phyloP scores from a whole-genome alignment of 441 rosid species.

The Isatis lusitanica region DNA sequence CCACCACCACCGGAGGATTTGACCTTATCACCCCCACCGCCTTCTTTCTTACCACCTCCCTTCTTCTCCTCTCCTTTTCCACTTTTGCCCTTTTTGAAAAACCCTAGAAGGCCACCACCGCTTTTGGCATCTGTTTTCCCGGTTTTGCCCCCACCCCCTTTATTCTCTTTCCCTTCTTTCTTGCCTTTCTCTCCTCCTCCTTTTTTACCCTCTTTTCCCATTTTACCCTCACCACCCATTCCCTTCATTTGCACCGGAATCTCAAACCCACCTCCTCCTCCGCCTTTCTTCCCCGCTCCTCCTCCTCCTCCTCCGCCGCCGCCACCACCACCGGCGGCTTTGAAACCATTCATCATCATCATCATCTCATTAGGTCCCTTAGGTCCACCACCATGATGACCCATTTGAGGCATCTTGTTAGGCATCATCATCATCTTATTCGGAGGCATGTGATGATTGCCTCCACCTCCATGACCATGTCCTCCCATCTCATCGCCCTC shows the following conservation, averaged over 20 bases:
- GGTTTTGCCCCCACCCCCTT: conserved; percentile 51
- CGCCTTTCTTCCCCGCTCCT: conserved; percentile 42
- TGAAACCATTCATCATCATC: conserved; percentile 48
- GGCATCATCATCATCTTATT: conserved; percentile 47
- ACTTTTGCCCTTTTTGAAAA: conserved; percentile 57
- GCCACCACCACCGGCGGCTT: conserved; percentile 41
- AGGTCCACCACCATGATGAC: conserved; percentile 41
- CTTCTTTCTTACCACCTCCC: conserved; percentile 28
- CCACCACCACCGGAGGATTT: conserved; percentile 28
- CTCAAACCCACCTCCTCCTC: conserved; percentile 40
- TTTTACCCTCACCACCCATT: conserved; percentile 47
- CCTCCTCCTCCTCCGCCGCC: conserved; percentile 30
- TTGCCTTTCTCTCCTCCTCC: conserved; percentile 46
- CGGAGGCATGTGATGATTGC: conserved; percentile 40
- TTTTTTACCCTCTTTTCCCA: conserved; percentile 41
- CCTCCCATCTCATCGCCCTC: conserved; percentile 40
- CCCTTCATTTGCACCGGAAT: conserved; percentile 51
- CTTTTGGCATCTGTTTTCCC: conserved; percentile 48
- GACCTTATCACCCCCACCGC: conserved; percentile 39
- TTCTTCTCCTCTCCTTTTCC: conserved; percentile 38
- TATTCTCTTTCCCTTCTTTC: conserved; percentile 49
- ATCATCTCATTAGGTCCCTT: conserved; percentile 45
- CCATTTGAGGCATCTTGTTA: conserved; percentile 39
- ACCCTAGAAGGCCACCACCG: conserved; percentile 54
- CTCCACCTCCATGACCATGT: conserved; percentile 44